A percentile compares a stretch with the other conserved stretches of the same genome.
These are phyloP conservation scores for Fusarium sp. DNA, from an alignment of 2,329 filamentous ascomycete species.

Conservation along the genomic window DNA sequence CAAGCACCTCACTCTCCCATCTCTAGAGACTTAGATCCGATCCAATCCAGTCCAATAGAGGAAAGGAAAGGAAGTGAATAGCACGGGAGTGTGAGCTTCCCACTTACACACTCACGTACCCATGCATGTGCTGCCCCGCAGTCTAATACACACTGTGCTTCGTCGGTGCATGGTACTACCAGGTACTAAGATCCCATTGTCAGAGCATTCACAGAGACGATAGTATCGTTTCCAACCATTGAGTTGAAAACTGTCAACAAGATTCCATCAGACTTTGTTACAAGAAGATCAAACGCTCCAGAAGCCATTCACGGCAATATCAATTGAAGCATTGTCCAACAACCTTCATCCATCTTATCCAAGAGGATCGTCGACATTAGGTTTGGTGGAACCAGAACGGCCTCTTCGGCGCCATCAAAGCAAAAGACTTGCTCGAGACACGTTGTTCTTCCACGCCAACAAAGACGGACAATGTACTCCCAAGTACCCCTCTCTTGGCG, in stretches of 20 bases:
- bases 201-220: neutral
- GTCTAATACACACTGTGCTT: conserved; percentile 23
- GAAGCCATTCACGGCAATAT: neutral
- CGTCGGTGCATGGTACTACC: neutral
- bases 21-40: neutral
- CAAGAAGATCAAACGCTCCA: neutral
- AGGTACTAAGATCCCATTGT: neutral
- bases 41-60: neutral
- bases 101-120: neutral
- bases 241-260: neutral
- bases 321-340: neutral
- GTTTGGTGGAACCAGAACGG: conserved; percentile 40
- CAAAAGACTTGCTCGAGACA: conserved; percentile 19
- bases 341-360: conserved; percentile 1
- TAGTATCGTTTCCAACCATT: neutral
- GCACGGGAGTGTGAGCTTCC: conserved; percentile 7
- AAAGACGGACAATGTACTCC: conserved; percentile 11
- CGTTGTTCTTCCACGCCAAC: neutral
- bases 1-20: neutral
- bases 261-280: accelerated
- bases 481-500: conserved; percentile 27
- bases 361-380: conserved; percentile 43
- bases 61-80: conserved; percentile 14
- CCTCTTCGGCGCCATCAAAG: neutral
- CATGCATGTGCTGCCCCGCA: conserved; percentile 22